Evolutionary conservation across 148 eudicot genomes (phyloP).

Genomic region (Nepenthes gracilis): DNA sequence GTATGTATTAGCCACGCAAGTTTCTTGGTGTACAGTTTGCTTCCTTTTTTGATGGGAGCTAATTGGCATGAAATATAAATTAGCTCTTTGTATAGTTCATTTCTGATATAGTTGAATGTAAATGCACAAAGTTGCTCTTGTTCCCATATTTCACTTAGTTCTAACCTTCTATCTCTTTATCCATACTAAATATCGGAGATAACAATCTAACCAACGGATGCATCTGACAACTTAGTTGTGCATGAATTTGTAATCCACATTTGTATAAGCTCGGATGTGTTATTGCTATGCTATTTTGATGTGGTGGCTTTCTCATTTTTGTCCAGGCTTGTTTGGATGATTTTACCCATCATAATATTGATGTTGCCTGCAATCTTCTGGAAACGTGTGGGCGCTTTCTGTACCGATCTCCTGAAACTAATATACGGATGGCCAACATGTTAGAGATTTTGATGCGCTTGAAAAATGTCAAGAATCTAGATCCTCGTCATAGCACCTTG

Average conservation of each 20-base stretch:
- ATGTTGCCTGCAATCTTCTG: constrained; percentile 98
- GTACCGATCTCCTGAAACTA: constrained; percentile 92
- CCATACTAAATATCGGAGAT: neutral
- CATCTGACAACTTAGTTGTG: too few species aligned
- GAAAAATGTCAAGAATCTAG: constrained; percentile 94
- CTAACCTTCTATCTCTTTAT: neutral
- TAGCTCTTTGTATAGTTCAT: too few species aligned
- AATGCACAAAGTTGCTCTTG: neutral
- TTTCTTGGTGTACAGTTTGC: neutral
- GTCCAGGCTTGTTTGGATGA: constrained; percentile 90
- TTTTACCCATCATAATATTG: constrained; percentile 92
- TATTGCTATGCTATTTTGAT: neutral
- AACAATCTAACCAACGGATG: neutral
- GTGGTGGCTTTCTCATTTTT: constrained; percentile 7
- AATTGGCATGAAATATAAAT: too few species aligned
- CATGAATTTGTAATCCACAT: too few species aligned
- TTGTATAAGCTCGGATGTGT: neutral
- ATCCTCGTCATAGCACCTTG: constrained; percentile 96
- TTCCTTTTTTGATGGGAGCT: neutral
- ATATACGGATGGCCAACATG: constrained; percentile 92
- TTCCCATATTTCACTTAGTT: neutral
- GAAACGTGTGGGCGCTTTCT: constrained; percentile 96
- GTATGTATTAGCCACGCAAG: neutral
- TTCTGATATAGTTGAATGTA: too few species aligned
- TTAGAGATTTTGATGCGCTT: constrained; percentile 93